Evolutionary conservation across 2,329 filamentous ascomycete species (phyloP), one percentile per base, ranked within the genome.

Genomic region (Colletotrichum lupini): DNA sequence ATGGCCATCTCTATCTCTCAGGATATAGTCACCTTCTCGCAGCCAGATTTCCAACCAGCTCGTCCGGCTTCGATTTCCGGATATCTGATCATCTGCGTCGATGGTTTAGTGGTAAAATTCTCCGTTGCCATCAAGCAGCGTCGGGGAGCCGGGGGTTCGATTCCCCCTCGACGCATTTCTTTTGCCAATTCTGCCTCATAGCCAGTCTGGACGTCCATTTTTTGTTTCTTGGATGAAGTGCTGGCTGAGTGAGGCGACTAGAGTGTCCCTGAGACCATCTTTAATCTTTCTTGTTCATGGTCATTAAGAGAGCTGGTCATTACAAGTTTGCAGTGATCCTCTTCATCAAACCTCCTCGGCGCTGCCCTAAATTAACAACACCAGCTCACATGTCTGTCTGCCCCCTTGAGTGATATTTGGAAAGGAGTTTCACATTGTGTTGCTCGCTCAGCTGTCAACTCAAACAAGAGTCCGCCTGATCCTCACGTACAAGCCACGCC

Each of bases 81-180:
- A 30, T 6, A 22, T 22, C 5, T n/a, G 19, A 14, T 5, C 3
- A 42, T 22, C 26, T 32, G 71, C 71, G 71, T 67, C 71, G 71
- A 73, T 73, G 71, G 67, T 73, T 73, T 73, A 73, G 71, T 73
- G 71, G 71, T 73, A 73, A 73, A 73, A 73, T 73, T 73, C 70
- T 73, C 70, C 67, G 70, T 73, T 73, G 70, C 70, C 70, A 73
- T 65, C 35, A 1, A n/a, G 70, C 67, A 73, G 70, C 55, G 70
- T 73, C 66, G 70, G 70, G 70, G 70, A 73, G 70, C 70, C 70
- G 70, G 70, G 66, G 70, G 70, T 73, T 73, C 70, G 70, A 73
- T 73, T 70, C 70, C 70, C 70, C 67, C 70, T 73, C 71, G 71
- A 67, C 71, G 71, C 71, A 73, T 1, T 1, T 1, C 9, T 71